Evolutionary conservation across 805 yeast genomes (phyloP).

Genomic region (Jamesozyma gamospora): DNA sequence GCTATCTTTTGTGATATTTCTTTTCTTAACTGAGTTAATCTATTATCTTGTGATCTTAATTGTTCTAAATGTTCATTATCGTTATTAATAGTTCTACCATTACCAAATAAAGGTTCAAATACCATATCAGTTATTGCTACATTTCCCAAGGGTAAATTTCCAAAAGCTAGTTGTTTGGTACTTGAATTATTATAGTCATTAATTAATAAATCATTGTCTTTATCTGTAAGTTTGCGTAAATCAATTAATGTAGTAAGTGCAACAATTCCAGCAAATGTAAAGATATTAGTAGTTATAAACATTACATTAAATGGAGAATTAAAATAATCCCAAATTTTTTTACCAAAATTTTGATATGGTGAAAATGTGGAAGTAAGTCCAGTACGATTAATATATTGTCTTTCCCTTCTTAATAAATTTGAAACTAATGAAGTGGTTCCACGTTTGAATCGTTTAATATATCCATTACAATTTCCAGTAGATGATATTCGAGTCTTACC

Average conservation of each 20-base stretch:
- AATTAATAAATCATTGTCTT: neutral
- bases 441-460: neutral
- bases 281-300: slow-evolving; percentile 30
- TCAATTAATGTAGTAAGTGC: slow-evolving; percentile 26
- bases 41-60: neutral
- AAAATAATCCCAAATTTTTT: slow-evolving; percentile 30
- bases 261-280: slow-evolving; percentile 28
- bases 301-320: slow-evolving; percentile 32
- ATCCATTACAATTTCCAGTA: neutral
- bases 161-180: neutral
- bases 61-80: neutral
- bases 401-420: too few relatives aligned
- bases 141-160: neutral
- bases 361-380: too few relatives aligned
- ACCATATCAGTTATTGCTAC: too few relatives aligned
- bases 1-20: neutral
- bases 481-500: too few relatives aligned
- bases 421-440: neutral
- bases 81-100: neutral
- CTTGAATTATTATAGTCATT: neutral
- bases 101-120: too few relatives aligned
- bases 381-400: too few relatives aligned
- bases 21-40: neutral
- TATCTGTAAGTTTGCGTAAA: neutral
- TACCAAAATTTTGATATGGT: neutral